A percentile compares a stretch with the other conserved stretches of the same genome.
Conservation (phyloP, 192 early-diverging fungal species). For the Thamnidium elegans region DNA sequence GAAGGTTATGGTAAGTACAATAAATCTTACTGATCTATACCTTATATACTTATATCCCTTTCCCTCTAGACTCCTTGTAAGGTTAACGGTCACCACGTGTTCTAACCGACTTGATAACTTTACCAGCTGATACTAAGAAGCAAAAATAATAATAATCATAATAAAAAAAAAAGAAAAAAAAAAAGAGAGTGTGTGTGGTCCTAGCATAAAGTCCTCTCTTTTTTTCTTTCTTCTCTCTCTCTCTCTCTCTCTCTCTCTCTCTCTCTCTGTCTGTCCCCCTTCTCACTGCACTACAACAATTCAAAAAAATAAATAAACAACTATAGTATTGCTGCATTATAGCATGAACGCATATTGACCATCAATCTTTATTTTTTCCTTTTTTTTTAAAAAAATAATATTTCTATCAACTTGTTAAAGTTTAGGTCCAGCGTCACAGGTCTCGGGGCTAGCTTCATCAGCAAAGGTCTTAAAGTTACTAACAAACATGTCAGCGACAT, state of each 20-base stretch:
- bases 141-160: not conserved
- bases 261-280: too few relatives aligned
- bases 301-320: too few relatives aligned
- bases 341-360: too few relatives aligned
- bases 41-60: not conserved
- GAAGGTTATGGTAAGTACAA: constrained; percentile 58
- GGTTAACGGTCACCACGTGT: constrained; percentile 7
- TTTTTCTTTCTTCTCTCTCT: too few relatives aligned
- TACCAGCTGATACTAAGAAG: not conserved
- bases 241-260: too few relatives aligned
- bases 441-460: constrained; percentile 72
- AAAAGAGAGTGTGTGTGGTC: not conserved
- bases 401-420: not conserved
- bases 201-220: too few relatives aligned
- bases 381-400: constrained; percentile 4
- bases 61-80: constrained; percentile 15
- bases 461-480: constrained; percentile 87
- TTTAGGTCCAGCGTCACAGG: constrained; percentile 66
- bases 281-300: too few relatives aligned
- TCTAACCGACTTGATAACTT: not conserved
- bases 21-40: not conserved
- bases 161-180: not conserved
- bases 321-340: too few relatives aligned
- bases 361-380: not conserved
- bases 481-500: constrained; percentile 82